Base-by-base conservation (phyloP, 2,329 filamentous ascomycete species). In the Colletotrichum tropicicola region DNA sequence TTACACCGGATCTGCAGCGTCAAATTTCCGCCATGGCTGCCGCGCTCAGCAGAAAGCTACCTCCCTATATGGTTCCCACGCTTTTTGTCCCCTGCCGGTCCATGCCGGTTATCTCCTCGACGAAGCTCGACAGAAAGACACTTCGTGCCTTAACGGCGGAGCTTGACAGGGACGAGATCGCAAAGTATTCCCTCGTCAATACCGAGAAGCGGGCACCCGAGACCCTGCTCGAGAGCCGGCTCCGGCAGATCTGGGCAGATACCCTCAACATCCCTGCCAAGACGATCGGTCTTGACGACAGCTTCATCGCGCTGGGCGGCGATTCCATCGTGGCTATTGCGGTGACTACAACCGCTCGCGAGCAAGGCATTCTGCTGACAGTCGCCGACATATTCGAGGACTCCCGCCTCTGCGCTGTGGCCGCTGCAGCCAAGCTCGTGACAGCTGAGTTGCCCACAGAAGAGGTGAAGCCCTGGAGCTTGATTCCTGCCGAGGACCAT, bases 241-340 rank as follows among this genome's bases (percentile, higher is more conserved):
- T 78, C 9, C 72, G 70, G 21, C 41, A 62, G 17, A 67, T 76
- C 35, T 83, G 80, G 79, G 72, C 73, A 6, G 68, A 73, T 1
- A 68, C 79, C 1, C 71, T 83, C 6, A 69, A 69, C 5, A 66
- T 80, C 4, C 68, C 71, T 2, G 63, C 73, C 19, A 13, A 23
- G 2, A 12, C 17, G 6, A 25, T 84, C 25, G 76, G 77, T 2
- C 66, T 75, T 2, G 76, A 81, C 3, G 79, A 83, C 66, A 82
- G 79, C 70, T 85, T 85, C 70, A 83, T 85, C 73, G 74, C 74
- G 0, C 75, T 83, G 0, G 83, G 83, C 6, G 83, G 83, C 19
- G 81, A 85, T 68, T 85, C 83, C 0, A 77, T 85, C 2, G 67
- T 76, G 0, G 82, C 82, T 1, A 87, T 85, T 79, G 82, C 78